Percentiles rank a stretch among this genome's conserved stretches.
These are phyloP conservation scores for Ceriops zippeliana DNA, from an alignment of 345 rosid species.

Conservation along the genomic window DNA sequence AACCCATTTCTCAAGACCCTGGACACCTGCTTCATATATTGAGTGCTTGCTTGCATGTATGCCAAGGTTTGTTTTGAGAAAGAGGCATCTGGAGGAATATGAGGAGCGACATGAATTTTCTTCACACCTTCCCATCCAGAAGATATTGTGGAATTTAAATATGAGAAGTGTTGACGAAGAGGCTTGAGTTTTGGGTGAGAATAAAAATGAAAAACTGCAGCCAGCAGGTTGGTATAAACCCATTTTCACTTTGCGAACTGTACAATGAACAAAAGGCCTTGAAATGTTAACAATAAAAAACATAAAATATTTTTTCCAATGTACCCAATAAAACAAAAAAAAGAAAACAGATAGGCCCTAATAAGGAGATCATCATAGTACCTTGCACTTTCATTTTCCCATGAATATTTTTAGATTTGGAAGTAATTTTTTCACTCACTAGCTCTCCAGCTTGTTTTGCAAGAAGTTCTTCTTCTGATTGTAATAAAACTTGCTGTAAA, in stretches of 20 bases:
- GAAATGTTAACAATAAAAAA: background rate
- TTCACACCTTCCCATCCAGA: slow-evolving; percentile 25
- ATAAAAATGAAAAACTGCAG: slow-evolving; percentile 22
- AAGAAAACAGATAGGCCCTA: background rate
- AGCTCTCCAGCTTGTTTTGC: slow-evolving; percentile 7
- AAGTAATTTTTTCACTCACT: slow-evolving; percentile 16
- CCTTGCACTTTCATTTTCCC: slow-evolving; percentile 34
- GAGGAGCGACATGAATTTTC: slow-evolving; percentile 20
- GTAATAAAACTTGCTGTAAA: slow-evolving; percentile 21
- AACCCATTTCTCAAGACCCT: slow-evolving; percentile 12
- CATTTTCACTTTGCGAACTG: slow-evolving; percentile 29
- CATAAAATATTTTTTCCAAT: background rate
- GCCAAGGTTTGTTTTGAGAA: slow-evolving; percentile 24
- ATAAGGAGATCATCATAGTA: background rate
- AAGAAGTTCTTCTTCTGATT: slow-evolving; percentile 28
- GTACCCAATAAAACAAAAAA: background rate
- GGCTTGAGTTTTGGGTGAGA: slow-evolving; percentile 12
- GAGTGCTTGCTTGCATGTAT: slow-evolving; percentile 21
- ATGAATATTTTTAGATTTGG: slow-evolving; percentile 18
- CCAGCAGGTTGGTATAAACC: slow-evolving; percentile 25
- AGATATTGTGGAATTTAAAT: slow-evolving; percentile 11
- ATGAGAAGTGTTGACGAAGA: slow-evolving; percentile 14
- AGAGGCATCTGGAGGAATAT: slow-evolving; percentile 18
- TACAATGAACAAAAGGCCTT: background rate
- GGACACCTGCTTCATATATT: slow-evolving; percentile 25